Evolutionary conservation across 306 rosid species (phyloP).

Genomic region (Glycine soja): DNA sequence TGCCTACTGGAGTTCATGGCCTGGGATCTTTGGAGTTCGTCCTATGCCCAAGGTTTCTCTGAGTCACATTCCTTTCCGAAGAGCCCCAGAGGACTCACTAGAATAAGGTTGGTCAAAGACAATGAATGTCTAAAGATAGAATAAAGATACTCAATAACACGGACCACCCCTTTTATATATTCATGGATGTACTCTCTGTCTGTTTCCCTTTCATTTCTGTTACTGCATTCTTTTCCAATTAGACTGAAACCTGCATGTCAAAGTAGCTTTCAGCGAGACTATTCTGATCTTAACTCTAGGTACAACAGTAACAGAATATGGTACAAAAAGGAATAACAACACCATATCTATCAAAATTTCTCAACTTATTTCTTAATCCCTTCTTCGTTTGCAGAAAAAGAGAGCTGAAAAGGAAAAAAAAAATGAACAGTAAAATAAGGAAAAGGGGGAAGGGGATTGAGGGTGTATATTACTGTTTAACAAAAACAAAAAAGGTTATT

Average conservation of each 20-base stretch:
- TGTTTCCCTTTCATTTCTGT: background rate
- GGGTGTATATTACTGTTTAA: background rate
- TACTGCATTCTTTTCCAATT: background rate
- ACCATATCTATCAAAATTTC: background rate
- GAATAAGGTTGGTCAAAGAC: slow-evolving; percentile 34
- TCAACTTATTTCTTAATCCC: too few species aligned
- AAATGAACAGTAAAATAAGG: too few species aligned
- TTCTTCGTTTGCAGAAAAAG: too few species aligned
- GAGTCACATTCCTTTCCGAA: too few species aligned
- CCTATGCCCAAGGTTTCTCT: too few species aligned
- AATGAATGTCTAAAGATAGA: slow-evolving; percentile 26
- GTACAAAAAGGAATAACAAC: background rate
- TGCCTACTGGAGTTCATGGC: too few species aligned
- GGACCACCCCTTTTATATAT: slow-evolving; percentile 37
- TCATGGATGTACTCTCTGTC: slow-evolving; percentile 6
- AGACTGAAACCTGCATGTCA: background rate
- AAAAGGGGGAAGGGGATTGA: background rate
- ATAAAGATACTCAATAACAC: slow-evolving; percentile 39
- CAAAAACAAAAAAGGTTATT: background rate
- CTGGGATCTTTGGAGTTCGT: too few species aligned
- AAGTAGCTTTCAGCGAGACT: background rate
- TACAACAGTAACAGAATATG: background rate
- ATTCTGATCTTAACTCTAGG: background rate
- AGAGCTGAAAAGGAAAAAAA: too few species aligned
- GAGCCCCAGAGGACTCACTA: background rate